Percentiles rank a stretch among this genome's conserved stretches.
These are phyloP conservation scores for Prunus fruticosa DNA, from an alignment of 306 rosid species.

Conservation along the genomic window DNA sequence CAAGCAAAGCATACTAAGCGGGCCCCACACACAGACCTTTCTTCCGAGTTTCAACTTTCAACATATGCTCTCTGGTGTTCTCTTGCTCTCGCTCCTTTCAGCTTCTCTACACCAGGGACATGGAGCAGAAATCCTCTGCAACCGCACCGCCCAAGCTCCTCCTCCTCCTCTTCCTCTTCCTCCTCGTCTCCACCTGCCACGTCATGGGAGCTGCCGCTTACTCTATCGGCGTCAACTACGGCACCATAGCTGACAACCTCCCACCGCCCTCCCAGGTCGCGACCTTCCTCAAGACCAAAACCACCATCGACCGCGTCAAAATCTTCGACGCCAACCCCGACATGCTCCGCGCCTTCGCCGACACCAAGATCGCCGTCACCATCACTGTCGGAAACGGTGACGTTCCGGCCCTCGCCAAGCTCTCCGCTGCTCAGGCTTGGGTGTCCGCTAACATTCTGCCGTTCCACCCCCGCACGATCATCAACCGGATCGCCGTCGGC, in stretches of 20 bases:
- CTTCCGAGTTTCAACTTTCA: not conserved
- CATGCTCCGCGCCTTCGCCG: constrained; percentile 63
- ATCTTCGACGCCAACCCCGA: constrained; percentile 70
- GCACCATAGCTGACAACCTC: constrained; percentile 78
- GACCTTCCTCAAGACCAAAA: constrained; percentile 64
- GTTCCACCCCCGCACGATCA: constrained; percentile 46
- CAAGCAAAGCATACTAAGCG: not conserved
- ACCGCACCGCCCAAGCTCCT: not conserved
- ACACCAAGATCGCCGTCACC: constrained; percentile 58
- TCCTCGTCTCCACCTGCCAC: constrained; percentile 8
- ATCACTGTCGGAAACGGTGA: constrained; percentile 60
- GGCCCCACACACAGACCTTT: not conserved
- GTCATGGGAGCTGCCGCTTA: constrained; percentile 9
- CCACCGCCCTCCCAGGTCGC: constrained; percentile 64
- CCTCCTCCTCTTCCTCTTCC: not conserved
- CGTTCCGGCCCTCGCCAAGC: constrained; percentile 56
- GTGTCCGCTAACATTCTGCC: constrained; percentile 56
- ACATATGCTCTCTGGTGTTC: not conserved
- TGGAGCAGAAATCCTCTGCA: constrained; percentile 28
- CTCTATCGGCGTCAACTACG: constrained; percentile 84
- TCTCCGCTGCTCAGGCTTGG: constrained; percentile 64
- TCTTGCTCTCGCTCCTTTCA: not conserved
- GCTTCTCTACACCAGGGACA: constrained; percentile 9
- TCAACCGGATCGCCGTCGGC: constrained; percentile 70
- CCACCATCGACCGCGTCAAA: constrained; percentile 66